Percentiles rank a stretch among this genome's conserved stretches.
Conservation (phyloP, 768 basidiomycete species). For the Hygrocybe coccinea region DNA sequence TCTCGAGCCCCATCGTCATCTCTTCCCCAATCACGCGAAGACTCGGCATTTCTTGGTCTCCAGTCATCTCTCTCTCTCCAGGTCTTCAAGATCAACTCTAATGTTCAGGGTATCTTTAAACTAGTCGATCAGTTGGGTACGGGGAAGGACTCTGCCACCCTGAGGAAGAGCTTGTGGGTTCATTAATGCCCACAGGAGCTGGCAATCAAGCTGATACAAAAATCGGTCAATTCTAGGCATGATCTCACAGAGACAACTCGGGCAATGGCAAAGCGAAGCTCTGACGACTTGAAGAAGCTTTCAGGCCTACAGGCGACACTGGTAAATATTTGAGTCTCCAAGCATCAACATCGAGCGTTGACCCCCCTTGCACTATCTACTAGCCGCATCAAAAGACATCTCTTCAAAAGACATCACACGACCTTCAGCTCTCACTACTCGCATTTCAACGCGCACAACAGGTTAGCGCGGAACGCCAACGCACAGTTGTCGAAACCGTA, state of each 20-base stretch:
- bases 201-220: too few relatives aligned
- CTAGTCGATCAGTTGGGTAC: conserved; percentile 97
- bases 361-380: background rate
- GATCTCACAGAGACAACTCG: conserved; percentile 93
- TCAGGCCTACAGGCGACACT: conserved; percentile 59
- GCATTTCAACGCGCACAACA: conserved; percentile 92
- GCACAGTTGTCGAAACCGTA: conserved; percentile 82
- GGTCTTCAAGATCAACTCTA: conserved; percentile 98
- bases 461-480: conserved; percentile 82
- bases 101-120: conserved; percentile 91
- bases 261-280: conserved; percentile 90
- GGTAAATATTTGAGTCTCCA: conserved; percentile 36
- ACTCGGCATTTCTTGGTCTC: conserved; percentile 67
- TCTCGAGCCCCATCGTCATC: conserved; percentile 31
- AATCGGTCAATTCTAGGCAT: conserved; percentile 52
- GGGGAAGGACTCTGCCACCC: conserved; percentile 64
- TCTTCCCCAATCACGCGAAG: conserved; percentile 49
- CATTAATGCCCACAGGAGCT: too few relatives aligned
- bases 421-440: conserved; percentile 83
- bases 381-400: conserved; percentile 79
- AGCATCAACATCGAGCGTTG: background rate
- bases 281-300: conserved; percentile 88
- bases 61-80: conserved; percentile 84
- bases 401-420: conserved; percentile 88
- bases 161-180: conserved; percentile 83